Conservation (phyloP, 2,329 filamentous ascomycete species). For the Cladobotryum protrusum region DNA sequence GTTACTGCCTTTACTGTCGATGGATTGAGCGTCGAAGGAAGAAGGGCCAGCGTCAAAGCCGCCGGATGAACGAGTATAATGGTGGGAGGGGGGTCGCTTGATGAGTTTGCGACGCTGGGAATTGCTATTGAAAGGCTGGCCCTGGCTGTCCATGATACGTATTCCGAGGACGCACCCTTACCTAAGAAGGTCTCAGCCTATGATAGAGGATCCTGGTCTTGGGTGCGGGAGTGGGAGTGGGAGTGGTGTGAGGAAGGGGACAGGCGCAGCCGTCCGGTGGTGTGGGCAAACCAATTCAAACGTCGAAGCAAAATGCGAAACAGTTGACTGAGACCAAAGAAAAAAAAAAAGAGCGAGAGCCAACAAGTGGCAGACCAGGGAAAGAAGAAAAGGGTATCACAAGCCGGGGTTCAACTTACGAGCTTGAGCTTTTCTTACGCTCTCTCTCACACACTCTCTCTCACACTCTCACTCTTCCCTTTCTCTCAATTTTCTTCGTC, state of each 20-base stretch:
- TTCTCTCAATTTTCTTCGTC: no score
- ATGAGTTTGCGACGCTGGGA: slow-evolving; percentile 55
- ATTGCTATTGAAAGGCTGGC: slow-evolving; percentile 38
- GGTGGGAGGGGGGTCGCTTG: slow-evolving; percentile 52
- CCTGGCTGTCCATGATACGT: slow-evolving; percentile 43
- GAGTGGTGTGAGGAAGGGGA: slow-evolving; percentile 12
- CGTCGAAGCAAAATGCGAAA: neutral
- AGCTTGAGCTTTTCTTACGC: no score
- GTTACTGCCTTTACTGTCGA: slow-evolving; percentile 59
- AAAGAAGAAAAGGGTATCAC: no score
- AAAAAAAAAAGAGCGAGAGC: no score
- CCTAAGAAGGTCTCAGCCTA: slow-evolving; percentile 19
- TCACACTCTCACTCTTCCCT: no score
- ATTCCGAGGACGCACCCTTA: slow-evolving; percentile 15
- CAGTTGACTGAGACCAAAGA: no score
- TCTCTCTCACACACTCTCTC: no score
- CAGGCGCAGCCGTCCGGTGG: slow-evolving; percentile 8
- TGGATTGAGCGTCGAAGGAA: slow-evolving; percentile 47
- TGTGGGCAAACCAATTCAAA: neutral
- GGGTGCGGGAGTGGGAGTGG: slow-evolving; percentile 6
- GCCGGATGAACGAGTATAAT: slow-evolving; percentile 42
- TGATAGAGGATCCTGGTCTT: slow-evolving; percentile 8
- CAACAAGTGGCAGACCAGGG: no score
- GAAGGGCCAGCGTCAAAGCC: slow-evolving; percentile 42
- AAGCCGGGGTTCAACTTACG: no score